Base-by-base conservation (phyloP, 1,284 basidiomycete species). In the Austroboletus niveus region DNA sequence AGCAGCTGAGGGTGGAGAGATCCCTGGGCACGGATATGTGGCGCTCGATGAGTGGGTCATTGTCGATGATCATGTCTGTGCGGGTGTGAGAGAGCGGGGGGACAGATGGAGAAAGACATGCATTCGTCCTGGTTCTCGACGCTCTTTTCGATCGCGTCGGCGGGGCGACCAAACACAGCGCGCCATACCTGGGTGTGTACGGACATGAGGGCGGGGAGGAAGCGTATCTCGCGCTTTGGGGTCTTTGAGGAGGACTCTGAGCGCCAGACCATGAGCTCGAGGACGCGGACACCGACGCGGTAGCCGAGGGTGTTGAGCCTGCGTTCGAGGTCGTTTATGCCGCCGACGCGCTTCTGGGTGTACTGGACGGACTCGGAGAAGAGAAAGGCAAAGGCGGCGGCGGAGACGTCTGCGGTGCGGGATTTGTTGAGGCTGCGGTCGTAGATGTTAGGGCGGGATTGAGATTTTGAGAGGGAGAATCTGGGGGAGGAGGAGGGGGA, bases 61-160 rank as follows among this genome's bases (percentile, higher is more conserved):
- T 98, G 75, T 97, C 92, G 54, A 96, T 91, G 58, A 99, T 93
- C 97, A 99, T 98, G 72, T 98, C 94, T 96, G 63, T 45, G 30
- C 14, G 22, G 1, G 8, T 32, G 45, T 66, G 45, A 53, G 55
- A 43, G 39, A 9, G 36, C 1, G 15, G 12, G 36, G 15, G n/a
- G 5, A 11, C 5, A 5, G 9, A 30, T 5, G 1, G 7, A 8
- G 38, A 10, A 6, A 34, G 41, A 74, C 87, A 55, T 60, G 91
- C 94, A 99, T 76, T 99, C 96, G 67, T 98, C 95, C 30, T 89
- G 85, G 50, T 95, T 92, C 69, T 98, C 94, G 1, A 98, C 94
- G 62, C 92, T 94, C 72, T 93, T 89, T 72, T 99, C 95, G 45
- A 99, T 84, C 2, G 89, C 92, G 66, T 98, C 97, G 12, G 97